phyloP scores from a whole-genome alignment of 352 stramenopile species.

The Thalassiosira mediterranea region DNA sequence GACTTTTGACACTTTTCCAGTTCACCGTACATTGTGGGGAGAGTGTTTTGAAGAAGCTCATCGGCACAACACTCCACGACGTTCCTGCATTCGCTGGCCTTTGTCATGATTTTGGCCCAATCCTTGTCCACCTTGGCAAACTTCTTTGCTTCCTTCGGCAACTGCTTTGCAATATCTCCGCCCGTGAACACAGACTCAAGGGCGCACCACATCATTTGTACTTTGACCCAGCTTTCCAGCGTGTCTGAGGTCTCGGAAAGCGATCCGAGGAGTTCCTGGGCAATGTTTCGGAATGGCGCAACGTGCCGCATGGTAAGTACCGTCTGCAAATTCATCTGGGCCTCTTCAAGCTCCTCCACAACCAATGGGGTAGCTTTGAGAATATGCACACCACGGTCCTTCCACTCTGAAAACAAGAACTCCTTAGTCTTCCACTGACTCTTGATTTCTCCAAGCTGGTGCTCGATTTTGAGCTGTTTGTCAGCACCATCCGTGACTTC shows the following conservation, averaged over 20 bases:
- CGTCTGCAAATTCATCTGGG: conserved; percentile 97
- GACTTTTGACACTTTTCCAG: conserved; percentile 98
- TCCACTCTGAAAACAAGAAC: conserved; percentile 95
- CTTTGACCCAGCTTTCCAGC: conserved; percentile 95
- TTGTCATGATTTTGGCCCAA: conserved; percentile 98
- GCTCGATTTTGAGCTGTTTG: conserved; percentile 97
- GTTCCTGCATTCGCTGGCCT: conserved; percentile 82
- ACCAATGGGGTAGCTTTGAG: conserved; percentile 94
- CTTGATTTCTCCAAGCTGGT: conserved; percentile 92
- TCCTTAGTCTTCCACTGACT: conserved; percentile 92
- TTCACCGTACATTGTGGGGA: conserved; percentile 97
- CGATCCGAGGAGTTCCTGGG: conserved; percentile 91
- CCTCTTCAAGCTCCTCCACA: conserved; percentile 97
- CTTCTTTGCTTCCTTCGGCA: conserved; percentile 98
- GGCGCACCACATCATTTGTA: conserved; percentile 98
- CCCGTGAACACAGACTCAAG: conserved; percentile 98
- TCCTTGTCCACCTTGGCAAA: conserved; percentile 98
- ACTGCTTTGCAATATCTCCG: conserved; percentile 98
- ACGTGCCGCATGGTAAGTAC: conserved; percentile 98
- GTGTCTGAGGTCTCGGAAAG: conserved; percentile 97
- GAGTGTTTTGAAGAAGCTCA: conserved; percentile 94
- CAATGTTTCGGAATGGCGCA: conserved; percentile 94
- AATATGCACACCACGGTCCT: conserved; percentile 93
- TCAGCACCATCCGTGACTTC: conserved; percentile 97
- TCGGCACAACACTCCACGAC: conserved; percentile 90